phyloP scores from a whole-genome alignment of 2,329 filamentous ascomycete genomes.

The Aureobasidium sp. region DNA sequence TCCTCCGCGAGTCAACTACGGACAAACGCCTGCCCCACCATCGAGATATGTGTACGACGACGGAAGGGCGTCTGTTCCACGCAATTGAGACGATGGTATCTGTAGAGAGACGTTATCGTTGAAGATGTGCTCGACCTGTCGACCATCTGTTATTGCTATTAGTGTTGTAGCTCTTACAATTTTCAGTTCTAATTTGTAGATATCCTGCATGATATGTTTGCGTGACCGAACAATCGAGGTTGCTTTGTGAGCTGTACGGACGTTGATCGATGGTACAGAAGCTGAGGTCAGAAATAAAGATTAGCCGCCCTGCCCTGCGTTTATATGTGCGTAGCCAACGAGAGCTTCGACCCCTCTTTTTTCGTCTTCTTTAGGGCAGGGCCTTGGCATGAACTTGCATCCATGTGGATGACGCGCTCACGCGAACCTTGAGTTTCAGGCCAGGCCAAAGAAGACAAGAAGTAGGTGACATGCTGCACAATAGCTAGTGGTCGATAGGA shows the following conservation, averaged over 20 bases:
- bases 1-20: background rate
- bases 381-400: no score
- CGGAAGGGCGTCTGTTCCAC: conserved; percentile 2
- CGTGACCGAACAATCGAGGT: background rate
- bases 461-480: no score
- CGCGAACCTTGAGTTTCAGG: no score
- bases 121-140: background rate
- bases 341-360: no score
- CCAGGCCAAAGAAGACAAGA: no score
- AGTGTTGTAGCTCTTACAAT: background rate
- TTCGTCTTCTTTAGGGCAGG: no score
- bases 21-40: background rate
- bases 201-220: background rate
- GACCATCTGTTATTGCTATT: background rate
- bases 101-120: background rate
- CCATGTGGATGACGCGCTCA: no score
- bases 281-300: no score
- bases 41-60: conserved; percentile 3
- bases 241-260: background rate
- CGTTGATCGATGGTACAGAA: no score
- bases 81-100: background rate
- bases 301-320: no score
- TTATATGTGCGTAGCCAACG: no score
- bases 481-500: no score
- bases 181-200: background rate